Conservation (phyloP, 345 rosid genomes). For the Syzygium grande region DNA sequence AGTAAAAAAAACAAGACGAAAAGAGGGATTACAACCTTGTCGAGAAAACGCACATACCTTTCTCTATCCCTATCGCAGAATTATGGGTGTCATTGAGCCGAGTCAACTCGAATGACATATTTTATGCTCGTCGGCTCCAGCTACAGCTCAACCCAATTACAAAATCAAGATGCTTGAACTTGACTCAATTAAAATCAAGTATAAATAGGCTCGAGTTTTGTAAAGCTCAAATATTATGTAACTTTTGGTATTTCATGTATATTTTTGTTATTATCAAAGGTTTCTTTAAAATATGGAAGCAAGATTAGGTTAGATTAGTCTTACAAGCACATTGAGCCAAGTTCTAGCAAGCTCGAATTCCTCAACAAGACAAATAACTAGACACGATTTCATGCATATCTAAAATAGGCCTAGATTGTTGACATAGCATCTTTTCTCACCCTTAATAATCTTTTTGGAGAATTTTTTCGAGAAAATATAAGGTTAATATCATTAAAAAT, state of each 20-base stretch:
- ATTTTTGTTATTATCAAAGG: not conserved
- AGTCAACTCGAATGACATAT: not conserved
- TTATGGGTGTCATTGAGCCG: not conserved
- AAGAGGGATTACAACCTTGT: not conserved
- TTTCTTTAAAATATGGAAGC: not conserved
- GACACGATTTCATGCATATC: not conserved
- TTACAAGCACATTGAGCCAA: not conserved
- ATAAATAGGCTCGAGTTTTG: not conserved
- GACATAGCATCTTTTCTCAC: not conserved
- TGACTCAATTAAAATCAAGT: not conserved
- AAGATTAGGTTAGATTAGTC: not conserved
- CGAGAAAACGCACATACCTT: not conserved
- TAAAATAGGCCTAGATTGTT: not conserved
- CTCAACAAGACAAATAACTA: not conserved
- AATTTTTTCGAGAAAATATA: not conserved
- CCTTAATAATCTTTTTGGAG: not conserved
- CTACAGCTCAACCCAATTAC: not conserved
- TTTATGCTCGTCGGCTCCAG: not conserved
- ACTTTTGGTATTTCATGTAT: not conserved
- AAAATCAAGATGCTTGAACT: not conserved
- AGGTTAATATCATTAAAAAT: not conserved
- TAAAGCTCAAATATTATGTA: not conserved
- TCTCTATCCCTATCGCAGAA: not conserved
- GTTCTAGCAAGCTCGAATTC: not conserved
- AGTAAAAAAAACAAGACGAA: not conserved